Conservation (phyloP, 176 grass and related monocot genomes). For the Stipa capillata region DNA sequence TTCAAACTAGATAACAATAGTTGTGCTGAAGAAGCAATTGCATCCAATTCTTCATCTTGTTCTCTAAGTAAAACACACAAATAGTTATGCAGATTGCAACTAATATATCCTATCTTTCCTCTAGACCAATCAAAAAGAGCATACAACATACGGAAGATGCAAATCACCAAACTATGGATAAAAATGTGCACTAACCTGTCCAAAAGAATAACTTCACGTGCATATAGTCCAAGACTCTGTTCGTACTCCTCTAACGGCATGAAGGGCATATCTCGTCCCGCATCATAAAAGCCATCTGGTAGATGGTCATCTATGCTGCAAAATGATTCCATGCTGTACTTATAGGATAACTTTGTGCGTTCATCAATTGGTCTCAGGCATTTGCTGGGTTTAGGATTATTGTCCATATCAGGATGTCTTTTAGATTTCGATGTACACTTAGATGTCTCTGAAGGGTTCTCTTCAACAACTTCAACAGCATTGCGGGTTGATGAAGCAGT, state of each 20-base stretch:
- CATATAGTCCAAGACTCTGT: slow-evolving; percentile 45
- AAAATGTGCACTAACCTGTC: slow-evolving; percentile 58
- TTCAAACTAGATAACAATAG: slow-evolving; percentile 70
- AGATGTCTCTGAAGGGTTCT: slow-evolving; percentile 21
- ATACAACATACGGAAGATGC: slow-evolving; percentile 14
- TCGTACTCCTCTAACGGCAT: slow-evolving; percentile 82
- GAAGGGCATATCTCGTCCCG: slow-evolving; percentile 77
- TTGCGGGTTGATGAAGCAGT: slow-evolving; percentile 27
- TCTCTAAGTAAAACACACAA: slow-evolving; percentile 44
- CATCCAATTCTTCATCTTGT: slow-evolving; percentile 92
- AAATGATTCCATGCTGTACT: slow-evolving; percentile 82
- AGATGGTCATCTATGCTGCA: slow-evolving; percentile 84
- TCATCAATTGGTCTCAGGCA: slow-evolving; percentile 62
- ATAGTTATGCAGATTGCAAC: not conserved
- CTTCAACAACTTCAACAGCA: slow-evolving; percentile 19
- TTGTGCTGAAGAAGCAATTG: slow-evolving; percentile 81
- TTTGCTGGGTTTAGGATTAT: slow-evolving; percentile 93
- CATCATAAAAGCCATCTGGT: slow-evolving; percentile 98
- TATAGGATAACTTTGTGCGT: slow-evolving; percentile 64
- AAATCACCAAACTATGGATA: not conserved
- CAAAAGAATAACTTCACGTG: slow-evolving; percentile 95
- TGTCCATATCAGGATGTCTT: slow-evolving; percentile 93
- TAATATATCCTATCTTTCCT: not conserved
- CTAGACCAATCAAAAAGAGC: slow-evolving; percentile 6
- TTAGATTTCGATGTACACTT: slow-evolving; percentile 72